A percentile compares a stretch with the other conserved stretches of the same genome.
Conservation (phyloP, 192 early-diverging fungal species). For the Coemansia sp. region DNA sequence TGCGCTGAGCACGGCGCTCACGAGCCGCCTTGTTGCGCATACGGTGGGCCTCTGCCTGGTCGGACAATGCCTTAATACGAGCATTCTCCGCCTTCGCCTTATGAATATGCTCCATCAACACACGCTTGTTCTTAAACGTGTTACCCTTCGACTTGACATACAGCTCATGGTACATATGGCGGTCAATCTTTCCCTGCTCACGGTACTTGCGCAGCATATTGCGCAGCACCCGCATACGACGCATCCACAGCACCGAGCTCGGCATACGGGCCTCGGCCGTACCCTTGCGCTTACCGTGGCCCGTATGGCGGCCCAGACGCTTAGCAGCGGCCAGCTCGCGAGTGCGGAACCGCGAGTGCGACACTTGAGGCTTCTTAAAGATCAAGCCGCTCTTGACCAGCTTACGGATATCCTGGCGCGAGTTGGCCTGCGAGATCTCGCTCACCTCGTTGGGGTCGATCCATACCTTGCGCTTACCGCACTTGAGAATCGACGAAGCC, state of each 20-base stretch:
- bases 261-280: slow-evolving; percentile 99
- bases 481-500: slow-evolving; percentile 94
- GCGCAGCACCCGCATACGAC: slow-evolving; percentile 93
- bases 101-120: slow-evolving; percentile 99
- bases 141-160: slow-evolving; percentile 99
- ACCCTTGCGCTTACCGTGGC: slow-evolving; percentile 91
- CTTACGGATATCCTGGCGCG: slow-evolving; percentile 97
- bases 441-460: slow-evolving; percentile 94
- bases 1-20: slow-evolving; percentile 82
- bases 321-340: slow-evolving; percentile 89
- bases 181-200: slow-evolving; percentile 96
- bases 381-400: slow-evolving; percentile 96
- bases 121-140: slow-evolving; percentile 99
- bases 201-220: slow-evolving; percentile 96
- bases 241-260: slow-evolving; percentile 93
- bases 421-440: slow-evolving; percentile 97
- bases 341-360: slow-evolving; percentile 91
- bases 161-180: slow-evolving; percentile 95
- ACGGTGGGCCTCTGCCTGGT: slow-evolving; percentile 98
- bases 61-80: slow-evolving; percentile 85
- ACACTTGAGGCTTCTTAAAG: slow-evolving; percentile 86
- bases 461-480: slow-evolving; percentile 98
- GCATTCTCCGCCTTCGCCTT: slow-evolving; percentile 98
- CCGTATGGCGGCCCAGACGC: slow-evolving; percentile 95
- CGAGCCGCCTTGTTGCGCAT: slow-evolving; percentile 92